A percentile compares a stretch with the other conserved stretches of the same genome.
phyloP scores from a whole-genome alignment of 768 basidiomycete species.

The Obba rivulosa region DNA sequence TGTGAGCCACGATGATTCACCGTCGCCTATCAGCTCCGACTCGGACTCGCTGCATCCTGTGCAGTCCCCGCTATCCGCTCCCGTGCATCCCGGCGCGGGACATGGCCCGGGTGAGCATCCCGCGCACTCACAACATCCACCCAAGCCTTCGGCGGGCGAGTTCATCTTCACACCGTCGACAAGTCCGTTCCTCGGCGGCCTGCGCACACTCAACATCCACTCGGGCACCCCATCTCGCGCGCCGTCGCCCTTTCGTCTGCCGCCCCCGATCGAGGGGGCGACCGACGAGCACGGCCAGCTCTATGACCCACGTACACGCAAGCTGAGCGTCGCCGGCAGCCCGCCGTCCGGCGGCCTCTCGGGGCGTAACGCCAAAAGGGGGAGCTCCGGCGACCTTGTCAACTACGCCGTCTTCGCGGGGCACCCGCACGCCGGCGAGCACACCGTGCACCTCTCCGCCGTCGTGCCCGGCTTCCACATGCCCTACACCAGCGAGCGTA shows the following conservation, averaged over 20 bases:
- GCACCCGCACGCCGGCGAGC: conserved; percentile 26
- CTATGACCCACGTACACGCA: conserved; percentile 15
- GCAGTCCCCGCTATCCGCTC: conserved; percentile 26
- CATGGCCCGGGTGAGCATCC: conserved; percentile 28
- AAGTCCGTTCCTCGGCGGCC: conserved; percentile 74
- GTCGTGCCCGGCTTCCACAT: conserved; percentile 15
- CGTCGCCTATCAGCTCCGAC: conserved; percentile 68
- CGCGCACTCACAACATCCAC: conserved; percentile 13
- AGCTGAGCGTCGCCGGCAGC: conserved; percentile 31
- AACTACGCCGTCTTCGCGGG: conserved; percentile 22
- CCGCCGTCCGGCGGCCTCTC: conserved; percentile 25
- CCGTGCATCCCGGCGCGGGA: conserved; percentile 6
- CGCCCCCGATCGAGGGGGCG: conserved; percentile 40
- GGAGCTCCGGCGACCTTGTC: conserved; percentile 25
- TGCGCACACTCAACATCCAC: conserved; percentile 72
- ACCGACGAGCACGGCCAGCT: conserved; percentile 11
- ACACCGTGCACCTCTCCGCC: conserved; percentile 20
- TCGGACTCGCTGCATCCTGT: conserved; percentile 37
- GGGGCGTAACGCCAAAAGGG: conserved; percentile 20
- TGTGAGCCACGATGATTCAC: conserved; percentile 50
- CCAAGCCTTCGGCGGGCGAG: conserved; percentile 22
- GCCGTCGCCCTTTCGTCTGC: conserved; percentile 64
- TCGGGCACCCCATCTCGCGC: conserved; percentile 65
- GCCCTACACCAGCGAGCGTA: conserved; percentile 21
- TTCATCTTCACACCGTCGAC: conserved; percentile 61